Base-by-base conservation (phyloP, 345 rosid genomes). In the Salix purpurea region DNA sequence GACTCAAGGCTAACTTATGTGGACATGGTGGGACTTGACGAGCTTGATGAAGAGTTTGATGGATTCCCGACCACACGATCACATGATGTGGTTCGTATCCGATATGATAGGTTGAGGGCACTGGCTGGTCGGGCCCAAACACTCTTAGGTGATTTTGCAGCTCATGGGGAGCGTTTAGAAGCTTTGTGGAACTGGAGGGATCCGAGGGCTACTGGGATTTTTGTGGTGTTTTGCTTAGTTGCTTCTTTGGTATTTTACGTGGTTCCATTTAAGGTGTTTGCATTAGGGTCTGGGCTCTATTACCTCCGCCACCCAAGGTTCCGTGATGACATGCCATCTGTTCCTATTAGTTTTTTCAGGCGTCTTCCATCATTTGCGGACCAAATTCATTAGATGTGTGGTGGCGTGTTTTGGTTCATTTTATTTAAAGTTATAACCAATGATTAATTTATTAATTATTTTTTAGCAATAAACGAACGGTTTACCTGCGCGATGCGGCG, bases 21-120 rank as follows among this genome's bases (percentile, higher is more conserved):
- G 65, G 97, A 94, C 73, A 83, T 81, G 0, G 89, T 89, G 36
- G 87, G 89, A 0, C 87, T 78, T 0, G 97, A 94, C 62, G 97
- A 94, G 85, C 88, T 94, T 0, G 98, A 94, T 67, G 98, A 94
- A 68, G 97, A 94, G 75, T 91, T 91, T 39, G 97, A 94, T 24
- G 98, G 92, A 18, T 84, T 94, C 11, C 95, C 97, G 0, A 78
- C 92, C 32, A 85, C 89, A 3, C 83, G 94, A 39, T 78, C 97
- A 1, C 71, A 82, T 0, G 94, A 92, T 24, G 69, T 80, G 28
- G 88, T 94, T 4, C 94, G 92, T 0, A 67, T 92, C 18, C 76
- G 97, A 74, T 94, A 91, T 39, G 98, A 91, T 71, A 76, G 97
- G 73, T 58, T 92, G 72, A 80, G 98, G n/a, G 95, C 92, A 13